phyloP scores from a whole-genome alignment of 1,284 basidiomycete species.

The Fomitopsis schrenkii region DNA sequence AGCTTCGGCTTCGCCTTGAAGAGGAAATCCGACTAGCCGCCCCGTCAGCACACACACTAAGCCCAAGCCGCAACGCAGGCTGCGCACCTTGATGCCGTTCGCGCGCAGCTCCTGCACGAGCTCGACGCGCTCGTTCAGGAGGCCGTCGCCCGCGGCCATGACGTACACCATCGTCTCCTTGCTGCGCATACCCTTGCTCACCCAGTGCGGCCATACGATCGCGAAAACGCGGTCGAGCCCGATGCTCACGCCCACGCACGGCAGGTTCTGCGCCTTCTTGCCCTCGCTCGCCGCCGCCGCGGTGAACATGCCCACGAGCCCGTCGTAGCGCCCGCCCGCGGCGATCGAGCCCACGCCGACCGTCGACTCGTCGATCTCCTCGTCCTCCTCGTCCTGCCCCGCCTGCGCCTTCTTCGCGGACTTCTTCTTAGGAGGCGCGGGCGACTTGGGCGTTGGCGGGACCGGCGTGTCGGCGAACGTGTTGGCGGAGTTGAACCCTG shows the following conservation, averaged over 20 bases:
- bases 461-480: conserved; percentile 34
- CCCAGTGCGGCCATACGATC: conserved; percentile 85
- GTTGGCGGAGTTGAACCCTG: conserved; percentile 60
- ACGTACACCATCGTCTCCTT: conserved; percentile 97
- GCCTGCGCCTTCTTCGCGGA: conserved; percentile 45
- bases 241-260: conserved; percentile 92
- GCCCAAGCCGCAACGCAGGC: background rate
- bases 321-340: conserved; percentile 95
- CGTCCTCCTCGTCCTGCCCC: conserved; percentile 59
- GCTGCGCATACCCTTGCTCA: conserved; percentile 70
- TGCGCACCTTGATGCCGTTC: conserved; percentile 81
- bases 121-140: conserved; percentile 83
- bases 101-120: conserved; percentile 84
- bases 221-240: conserved; percentile 97
- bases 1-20: conserved; percentile 93
- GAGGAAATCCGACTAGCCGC: conserved; percentile 80
- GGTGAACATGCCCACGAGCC: conserved; percentile 93
- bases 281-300: conserved; percentile 72
- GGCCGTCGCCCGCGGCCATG: conserved; percentile 88
- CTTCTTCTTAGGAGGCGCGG: conserved; percentile 42
- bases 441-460: conserved; percentile 23
- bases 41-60: background rate
- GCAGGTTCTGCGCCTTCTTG: conserved; percentile 67
- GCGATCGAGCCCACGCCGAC: conserved; percentile 98
- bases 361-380: conserved; percentile 89